Evolutionary conservation across 805 yeast species (phyloP), one percentile per base, ranked within the genome.

Genomic region (Pachysolen tannophilus): DNA sequence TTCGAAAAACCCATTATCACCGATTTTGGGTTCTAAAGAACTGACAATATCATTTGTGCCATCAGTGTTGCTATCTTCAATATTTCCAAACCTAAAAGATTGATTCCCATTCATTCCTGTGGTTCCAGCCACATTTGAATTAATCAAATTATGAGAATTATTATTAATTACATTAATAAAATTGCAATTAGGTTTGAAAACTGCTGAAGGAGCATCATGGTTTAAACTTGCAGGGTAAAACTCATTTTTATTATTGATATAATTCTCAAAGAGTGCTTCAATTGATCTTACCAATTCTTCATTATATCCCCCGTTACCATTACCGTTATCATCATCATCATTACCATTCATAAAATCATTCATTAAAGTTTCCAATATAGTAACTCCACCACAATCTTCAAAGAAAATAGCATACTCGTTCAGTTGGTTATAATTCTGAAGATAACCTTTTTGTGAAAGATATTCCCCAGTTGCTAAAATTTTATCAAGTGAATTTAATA

Each of bases 1-100:
- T 16, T 28, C 34, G 35, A 33, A 38, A 19, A 33, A 33, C 17
- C 41, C 41, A 34, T 38, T 27, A 17, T 33, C 35, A 18, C 37
- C 37, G 15, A 38, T 24, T n/a, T n/a, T 3, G 3, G 40, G 40
- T 8, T 21, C 33, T 29, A 37, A 17, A 4, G 32, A 29, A 8
- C 17, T 14, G 13, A 11, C 26, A 5, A 11, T 14, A 23, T 23
- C 26, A 23, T 23, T 16, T 8, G 13, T 14, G 13, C 10, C 10
- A 26, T 25, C 25, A 15, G 23, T 33, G 18, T 37, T 37, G 5
- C 23, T 30, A 25, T 33, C 37, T 15, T 19, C 28, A 16, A 8
- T 20, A 16, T 21, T 16, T 3, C 13, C 16, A 7, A 25, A 11
- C 5, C 20, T 4, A 19, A 20, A 27, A 10, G 32, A 16, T 21